These are phyloP conservation scores for Avena insularis DNA, from an alignment of 176 grass and related monocot species.

Conservation along the genomic window DNA sequence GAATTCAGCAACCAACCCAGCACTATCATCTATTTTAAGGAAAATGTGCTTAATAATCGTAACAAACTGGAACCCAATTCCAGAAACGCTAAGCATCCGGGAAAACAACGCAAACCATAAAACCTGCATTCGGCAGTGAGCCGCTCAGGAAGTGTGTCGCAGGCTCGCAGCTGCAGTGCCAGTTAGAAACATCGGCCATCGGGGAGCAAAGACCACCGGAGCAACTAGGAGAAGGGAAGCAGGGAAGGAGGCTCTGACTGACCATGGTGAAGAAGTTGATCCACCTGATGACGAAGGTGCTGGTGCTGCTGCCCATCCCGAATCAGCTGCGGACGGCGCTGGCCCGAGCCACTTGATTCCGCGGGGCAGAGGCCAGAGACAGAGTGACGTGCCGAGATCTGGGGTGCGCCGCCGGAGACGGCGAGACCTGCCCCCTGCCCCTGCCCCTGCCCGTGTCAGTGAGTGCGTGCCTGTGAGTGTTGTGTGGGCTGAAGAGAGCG, in stretches of 20 bases:
- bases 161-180: neutral
- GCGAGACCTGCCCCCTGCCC: neutral
- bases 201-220: neutral
- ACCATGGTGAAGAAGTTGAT: constrained; percentile 99
- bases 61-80: neutral
- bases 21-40: neutral
- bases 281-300: constrained; percentile 93
- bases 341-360: neutral
- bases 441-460: neutral
- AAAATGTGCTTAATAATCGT: neutral
- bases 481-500: constrained; percentile 25
- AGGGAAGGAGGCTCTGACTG: constrained; percentile 13
- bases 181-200: neutral
- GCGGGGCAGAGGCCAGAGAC: neutral
- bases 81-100: neutral
- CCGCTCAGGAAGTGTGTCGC: neutral
- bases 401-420: neutral
- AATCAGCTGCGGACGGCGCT: neutral
- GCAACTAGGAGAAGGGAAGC: neutral
- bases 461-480: neutral
- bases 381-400: constrained; percentile 28
- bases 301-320: constrained; percentile 69
- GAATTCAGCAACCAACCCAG: neutral
- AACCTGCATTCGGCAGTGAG: neutral
- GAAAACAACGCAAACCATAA: neutral